Evolutionary conservation across 768 basidiomycete genomes (phyloP), one percentile per base, ranked within the genome.

Genomic region (Nidularia pulvinata): DNA sequence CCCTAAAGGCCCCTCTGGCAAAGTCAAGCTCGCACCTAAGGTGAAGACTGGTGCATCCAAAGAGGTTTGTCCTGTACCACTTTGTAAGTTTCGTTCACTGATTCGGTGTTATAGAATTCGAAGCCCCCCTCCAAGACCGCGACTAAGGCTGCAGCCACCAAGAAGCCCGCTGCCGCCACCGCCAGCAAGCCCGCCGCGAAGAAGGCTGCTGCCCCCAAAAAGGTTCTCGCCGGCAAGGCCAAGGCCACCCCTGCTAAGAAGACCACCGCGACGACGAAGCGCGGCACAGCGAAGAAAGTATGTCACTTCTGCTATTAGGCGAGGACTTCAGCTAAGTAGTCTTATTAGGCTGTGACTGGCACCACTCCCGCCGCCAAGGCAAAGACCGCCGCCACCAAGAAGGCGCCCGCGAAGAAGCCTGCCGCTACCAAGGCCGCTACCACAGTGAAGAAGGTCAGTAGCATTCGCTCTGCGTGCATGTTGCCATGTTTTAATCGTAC

Each of bases 21-120:
- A 84, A 62, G 80, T 89, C 59, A 87, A 85, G 71, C 76, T 87
- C 10, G 79, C 82, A 2, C 78, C 81, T 19, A 88, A 85, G 72
- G 64, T 64, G 46, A 81, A 77, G 61, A 58, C 72, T 50, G 70
- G 69, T 51, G 75, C 73, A 4, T 63, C 79, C n/a, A 88, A 88
- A 66, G 87, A 89, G 82, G 87, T 88, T 49, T 44, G 68, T 58
- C 5, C 30, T 49, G 34, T 52, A 46, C 32, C 44, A n/a, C 46
- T 10, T n/a, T 50, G 57, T 45, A 49, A 44, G 11, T 19, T 51
- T 35, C 50, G 48, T 50, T 39, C 9, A 39, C 37, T n/a, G 37
- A 39, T 39, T 9, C 35, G 55, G 32, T 33, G 56, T 33, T n/a
- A 45, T 60, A 76, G 77, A 79, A 82, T 65, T 74, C 78, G 22